These are phyloP conservation scores for Paramecium primaurelia DNA, from an alignment of 73 alveolate genomes.

Conservation along the genomic window DNA sequence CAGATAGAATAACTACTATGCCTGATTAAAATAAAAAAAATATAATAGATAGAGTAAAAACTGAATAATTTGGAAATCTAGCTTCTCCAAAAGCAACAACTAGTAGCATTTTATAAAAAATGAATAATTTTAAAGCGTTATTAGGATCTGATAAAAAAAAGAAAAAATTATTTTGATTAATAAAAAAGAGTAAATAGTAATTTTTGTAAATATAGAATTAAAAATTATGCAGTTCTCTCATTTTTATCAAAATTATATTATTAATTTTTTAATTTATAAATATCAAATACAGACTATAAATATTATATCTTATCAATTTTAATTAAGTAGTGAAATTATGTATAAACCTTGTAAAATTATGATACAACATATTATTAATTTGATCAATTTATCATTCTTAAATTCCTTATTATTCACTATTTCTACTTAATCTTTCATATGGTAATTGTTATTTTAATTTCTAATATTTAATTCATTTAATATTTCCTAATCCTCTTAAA, in stretches of 20 bases:
- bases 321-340: not conserved
- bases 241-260: not conserved
- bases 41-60: not conserved
- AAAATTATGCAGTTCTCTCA: not conserved
- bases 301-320: not conserved
- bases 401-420: not conserved
- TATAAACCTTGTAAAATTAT: not conserved
- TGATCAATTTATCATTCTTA: not conserved
- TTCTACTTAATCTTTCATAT: not conserved
- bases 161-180: not conserved
- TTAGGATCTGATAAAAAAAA: not conserved
- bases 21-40: constrained; percentile 3
- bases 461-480: not conserved
- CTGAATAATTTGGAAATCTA: not conserved
- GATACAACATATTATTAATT: not conserved
- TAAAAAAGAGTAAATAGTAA: not conserved
- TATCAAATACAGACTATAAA: not conserved
- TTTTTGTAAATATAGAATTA: not conserved
- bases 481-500: not conserved
- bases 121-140: not conserved
- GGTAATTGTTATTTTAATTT: not conserved
- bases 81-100: constrained; percentile 30
- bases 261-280: too few species aligned
- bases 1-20: not conserved
- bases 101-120: not conserved